Percentiles rank a stretch among this genome's conserved stretches.
These are phyloP conservation scores for Zopfia rhizophila DNA, from an alignment of 2,329 filamentous ascomycete species.

Conservation along the genomic window DNA sequence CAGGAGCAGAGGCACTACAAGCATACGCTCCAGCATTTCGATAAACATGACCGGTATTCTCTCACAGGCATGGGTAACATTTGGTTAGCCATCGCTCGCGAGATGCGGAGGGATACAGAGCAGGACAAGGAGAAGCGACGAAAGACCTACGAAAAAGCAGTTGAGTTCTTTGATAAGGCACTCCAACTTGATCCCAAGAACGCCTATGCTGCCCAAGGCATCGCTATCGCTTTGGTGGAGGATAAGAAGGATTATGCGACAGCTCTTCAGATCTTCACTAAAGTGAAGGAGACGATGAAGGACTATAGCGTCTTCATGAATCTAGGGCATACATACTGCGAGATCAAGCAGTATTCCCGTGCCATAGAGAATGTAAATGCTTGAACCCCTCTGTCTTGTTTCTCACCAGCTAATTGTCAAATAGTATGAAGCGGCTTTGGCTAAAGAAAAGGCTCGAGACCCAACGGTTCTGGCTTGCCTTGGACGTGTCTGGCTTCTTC, in stretches of 20 bases:
- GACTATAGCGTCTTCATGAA: slow-evolving; percentile 92
- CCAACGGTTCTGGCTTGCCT: slow-evolving; percentile 84
- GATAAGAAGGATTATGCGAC: slow-evolving; percentile 89
- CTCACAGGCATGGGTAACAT: slow-evolving; percentile 97
- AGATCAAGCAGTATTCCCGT: slow-evolving; percentile 88
- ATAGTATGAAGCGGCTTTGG: slow-evolving; percentile 84
- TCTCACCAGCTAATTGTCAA: slow-evolving; percentile 25
- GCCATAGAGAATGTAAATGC: slow-evolving; percentile 80
- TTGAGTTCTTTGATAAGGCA: slow-evolving; percentile 99
- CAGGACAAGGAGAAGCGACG: slow-evolving; percentile 90
- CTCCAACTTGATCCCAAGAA: slow-evolving; percentile 94
- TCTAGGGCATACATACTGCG: slow-evolving; percentile 90
- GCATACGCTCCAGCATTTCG: slow-evolving; percentile 90
- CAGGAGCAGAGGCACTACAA: slow-evolving; percentile 95
- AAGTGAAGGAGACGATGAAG: slow-evolving; percentile 88
- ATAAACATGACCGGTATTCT: slow-evolving; percentile 98
- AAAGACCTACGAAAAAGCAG: slow-evolving; percentile 86
- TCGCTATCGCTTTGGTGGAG: slow-evolving; percentile 93
- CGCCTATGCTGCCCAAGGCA: slow-evolving; percentile 93
- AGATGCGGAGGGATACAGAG: slow-evolving; percentile 93
- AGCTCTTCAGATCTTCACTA: slow-evolving; percentile 87
- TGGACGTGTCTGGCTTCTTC: slow-evolving; percentile 86
- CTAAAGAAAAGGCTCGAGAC: slow-evolving; percentile 82
- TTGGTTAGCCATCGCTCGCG: slow-evolving; percentile 85
- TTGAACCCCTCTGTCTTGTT: background rate